Evolutionary conservation across 148 eudicot species (phyloP).

Genomic region (Cornus kousa): DNA sequence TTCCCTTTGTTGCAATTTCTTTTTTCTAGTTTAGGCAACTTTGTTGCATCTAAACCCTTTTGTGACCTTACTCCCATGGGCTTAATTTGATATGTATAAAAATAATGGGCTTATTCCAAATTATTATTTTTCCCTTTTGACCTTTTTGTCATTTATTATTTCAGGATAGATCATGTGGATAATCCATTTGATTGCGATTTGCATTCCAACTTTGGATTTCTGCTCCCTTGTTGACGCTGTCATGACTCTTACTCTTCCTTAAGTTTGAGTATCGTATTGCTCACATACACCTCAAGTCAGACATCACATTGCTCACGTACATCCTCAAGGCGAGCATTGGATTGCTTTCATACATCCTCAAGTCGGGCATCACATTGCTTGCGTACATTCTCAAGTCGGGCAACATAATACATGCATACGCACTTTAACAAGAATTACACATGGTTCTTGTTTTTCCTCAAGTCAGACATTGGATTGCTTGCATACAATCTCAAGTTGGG

Average conservation of each 20-base stretch:
- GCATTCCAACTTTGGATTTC: not conserved
- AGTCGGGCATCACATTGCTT: too few relatives aligned
- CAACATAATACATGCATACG: too few relatives aligned
- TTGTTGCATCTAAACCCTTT: not conserved
- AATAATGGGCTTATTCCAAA: not conserved
- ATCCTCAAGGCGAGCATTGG: too few relatives aligned
- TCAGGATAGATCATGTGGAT: not conserved
- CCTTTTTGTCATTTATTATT: conserved; percentile 1
- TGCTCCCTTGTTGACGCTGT: not conserved
- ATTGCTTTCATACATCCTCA: too few relatives aligned
- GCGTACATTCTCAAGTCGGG: too few relatives aligned
- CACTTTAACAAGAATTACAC: too few relatives aligned
- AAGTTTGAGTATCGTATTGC: too few relatives aligned
- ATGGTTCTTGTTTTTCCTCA: too few relatives aligned
- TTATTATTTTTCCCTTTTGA: not conserved
- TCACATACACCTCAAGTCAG: too few relatives aligned
- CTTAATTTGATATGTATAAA: not conserved
- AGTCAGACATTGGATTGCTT: too few relatives aligned
- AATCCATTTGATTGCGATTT: not conserved
- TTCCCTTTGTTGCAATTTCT: not conserved
- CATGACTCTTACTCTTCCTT: not conserved
- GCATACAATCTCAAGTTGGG: too few relatives aligned
- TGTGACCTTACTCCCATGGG: not conserved
- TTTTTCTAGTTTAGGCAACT: not conserved
- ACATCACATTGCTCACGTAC: not conserved